Evolutionary conservation across 345 rosid species (phyloP).

Genomic region (Eucalyptus albens): DNA sequence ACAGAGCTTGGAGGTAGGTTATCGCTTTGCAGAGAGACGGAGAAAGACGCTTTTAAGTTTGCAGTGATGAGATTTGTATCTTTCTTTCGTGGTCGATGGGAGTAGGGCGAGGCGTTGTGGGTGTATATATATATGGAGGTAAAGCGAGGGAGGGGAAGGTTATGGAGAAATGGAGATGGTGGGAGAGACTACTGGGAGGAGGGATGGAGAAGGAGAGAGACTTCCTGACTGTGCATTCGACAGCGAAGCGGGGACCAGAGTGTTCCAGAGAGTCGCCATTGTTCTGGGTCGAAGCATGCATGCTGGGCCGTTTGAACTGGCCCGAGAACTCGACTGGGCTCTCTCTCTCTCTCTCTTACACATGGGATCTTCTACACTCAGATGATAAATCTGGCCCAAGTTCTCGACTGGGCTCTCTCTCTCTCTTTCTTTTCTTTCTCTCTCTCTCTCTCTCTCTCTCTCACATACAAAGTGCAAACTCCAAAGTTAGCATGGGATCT

Average conservation of each 20-base stretch:
- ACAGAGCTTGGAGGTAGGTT: neutral
- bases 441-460: too few relatives aligned
- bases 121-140: neutral
- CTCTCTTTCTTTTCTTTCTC: too few relatives aligned
- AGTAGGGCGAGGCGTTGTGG: fast-evolving
- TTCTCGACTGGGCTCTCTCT: neutral
- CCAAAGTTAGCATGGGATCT: neutral
- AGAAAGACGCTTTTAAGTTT: neutral
- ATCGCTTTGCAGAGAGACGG: neutral
- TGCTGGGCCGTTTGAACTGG: neutral
- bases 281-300: neutral
- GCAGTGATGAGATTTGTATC: neutral
- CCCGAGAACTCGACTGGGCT: neutral
- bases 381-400: too few relatives aligned
- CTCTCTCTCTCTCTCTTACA: too few relatives aligned
- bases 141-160: neutral
- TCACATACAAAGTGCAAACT: neutral
- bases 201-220: neutral
- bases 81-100: neutral
- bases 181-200: neutral
- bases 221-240: neutral
- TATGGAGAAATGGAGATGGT: neutral
- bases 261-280: neutral
- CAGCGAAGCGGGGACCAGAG: neutral
- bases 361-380: too few relatives aligned